Percentiles rank a stretch among this genome's conserved stretches.
These are phyloP conservation scores for Metschnikowia dekortorum DNA, from an alignment of 805 yeast genomes.

Conservation along the genomic window DNA sequence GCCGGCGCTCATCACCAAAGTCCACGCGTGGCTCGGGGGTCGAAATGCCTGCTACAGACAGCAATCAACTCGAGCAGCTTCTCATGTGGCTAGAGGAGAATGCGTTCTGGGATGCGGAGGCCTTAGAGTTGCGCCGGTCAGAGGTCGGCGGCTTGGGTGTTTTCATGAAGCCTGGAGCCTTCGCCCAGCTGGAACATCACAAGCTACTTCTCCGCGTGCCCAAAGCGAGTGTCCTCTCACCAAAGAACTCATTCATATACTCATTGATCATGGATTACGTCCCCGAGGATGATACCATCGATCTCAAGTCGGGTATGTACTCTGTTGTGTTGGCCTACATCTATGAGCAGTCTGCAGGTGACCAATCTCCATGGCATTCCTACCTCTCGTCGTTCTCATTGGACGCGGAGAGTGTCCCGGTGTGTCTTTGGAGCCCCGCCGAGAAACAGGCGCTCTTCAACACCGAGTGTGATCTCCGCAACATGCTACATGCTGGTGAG, in stretches of 20 bases:
- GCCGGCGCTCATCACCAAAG: slow-evolving; percentile 14
- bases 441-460: slow-evolving; percentile 49
- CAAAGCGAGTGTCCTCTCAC: slow-evolving; percentile 55
- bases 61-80: slow-evolving; percentile 23
- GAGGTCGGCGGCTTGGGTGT: slow-evolving; percentile 69
- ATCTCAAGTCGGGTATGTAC: slow-evolving; percentile 48
- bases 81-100: slow-evolving; percentile 54
- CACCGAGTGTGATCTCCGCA: slow-evolving; percentile 58
- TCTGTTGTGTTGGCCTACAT: slow-evolving; percentile 65
- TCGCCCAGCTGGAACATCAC: slow-evolving; percentile 22
- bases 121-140: slow-evolving; percentile 43
- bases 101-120: slow-evolving; percentile 50
- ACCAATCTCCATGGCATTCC: slow-evolving; percentile 74
- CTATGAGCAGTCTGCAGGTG: slow-evolving; percentile 59
- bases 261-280: slow-evolving; percentile 58
- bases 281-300: slow-evolving; percentile 26
- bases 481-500: slow-evolving; percentile 50
- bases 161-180: slow-evolving; percentile 40
- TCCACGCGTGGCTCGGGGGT: neutral
- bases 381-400: slow-evolving; percentile 55
- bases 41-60: slow-evolving; percentile 18
- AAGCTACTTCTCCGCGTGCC: slow-evolving; percentile 52
- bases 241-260: slow-evolving; percentile 57
- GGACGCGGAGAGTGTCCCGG: slow-evolving; percentile 43
- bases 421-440: slow-evolving; percentile 58